A percentile compares a stretch with the other conserved stretches of the same genome.
These are phyloP conservation scores for Sungouiozyma ichnusensis DNA, from an alignment of 805 yeast species.

Conservation along the genomic window DNA sequence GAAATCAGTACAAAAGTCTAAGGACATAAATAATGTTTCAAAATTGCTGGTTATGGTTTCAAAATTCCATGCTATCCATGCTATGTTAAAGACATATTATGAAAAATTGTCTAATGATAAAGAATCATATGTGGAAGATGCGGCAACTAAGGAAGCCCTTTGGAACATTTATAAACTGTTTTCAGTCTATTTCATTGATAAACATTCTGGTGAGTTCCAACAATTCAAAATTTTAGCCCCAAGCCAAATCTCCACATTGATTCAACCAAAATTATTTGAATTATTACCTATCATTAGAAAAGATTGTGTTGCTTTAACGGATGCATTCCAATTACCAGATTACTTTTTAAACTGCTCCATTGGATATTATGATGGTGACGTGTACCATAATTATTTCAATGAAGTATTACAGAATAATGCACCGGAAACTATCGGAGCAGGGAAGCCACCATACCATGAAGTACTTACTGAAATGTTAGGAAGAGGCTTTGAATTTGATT, in stretches of 20 bases:
- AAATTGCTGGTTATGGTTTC: constrained; percentile 32
- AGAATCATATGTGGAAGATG: constrained; percentile 19
- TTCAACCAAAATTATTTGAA: constrained; percentile 34
- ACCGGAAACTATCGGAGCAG: constrained; percentile 38
- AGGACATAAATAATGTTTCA: constrained; percentile 28
- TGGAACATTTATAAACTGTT: constrained; percentile 48
- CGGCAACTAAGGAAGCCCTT: constrained; percentile 38
- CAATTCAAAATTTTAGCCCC: constrained; percentile 49
- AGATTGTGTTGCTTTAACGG: constrained; percentile 69
- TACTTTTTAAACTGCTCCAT: constrained; percentile 72
- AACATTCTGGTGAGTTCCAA: constrained; percentile 61
- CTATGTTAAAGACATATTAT: constrained; percentile 26
- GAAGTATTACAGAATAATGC: constrained; percentile 49
- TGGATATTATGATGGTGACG: constrained; percentile 74
- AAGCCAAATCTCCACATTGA: constrained; percentile 34
- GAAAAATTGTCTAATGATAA: constrained; percentile 15
- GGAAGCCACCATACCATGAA: constrained; percentile 33
- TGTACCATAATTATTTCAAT: constrained; percentile 69
- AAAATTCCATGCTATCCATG: constrained; percentile 33
- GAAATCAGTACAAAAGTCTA: constrained; percentile 18
- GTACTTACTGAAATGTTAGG: constrained; percentile 33
- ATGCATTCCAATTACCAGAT: constrained; percentile 74
- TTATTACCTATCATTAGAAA: constrained; percentile 46
- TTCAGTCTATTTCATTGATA: constrained; percentile 56
- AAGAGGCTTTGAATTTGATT: constrained; percentile 29